A percentile compares a stretch with the other conserved stretches of the same genome.
These are phyloP conservation scores for Sporormia fimetaria DNA, from an alignment of 495 filamentous ascomycete genomes.

Conservation along the genomic window DNA sequence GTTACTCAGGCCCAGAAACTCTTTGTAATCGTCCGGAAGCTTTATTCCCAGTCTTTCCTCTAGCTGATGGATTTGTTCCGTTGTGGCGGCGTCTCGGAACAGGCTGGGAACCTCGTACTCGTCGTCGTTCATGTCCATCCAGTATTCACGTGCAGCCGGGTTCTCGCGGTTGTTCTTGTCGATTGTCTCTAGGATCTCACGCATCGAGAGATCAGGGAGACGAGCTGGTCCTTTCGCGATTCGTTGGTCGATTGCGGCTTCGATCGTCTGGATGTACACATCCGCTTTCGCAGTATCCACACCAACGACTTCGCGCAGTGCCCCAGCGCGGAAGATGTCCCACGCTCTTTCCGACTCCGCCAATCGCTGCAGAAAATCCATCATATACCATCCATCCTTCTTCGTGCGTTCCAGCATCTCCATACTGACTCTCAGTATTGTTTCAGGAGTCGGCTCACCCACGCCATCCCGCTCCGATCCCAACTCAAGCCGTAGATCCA, in stretches of 20 bases:
- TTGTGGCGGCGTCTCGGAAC: conserved; percentile 8
- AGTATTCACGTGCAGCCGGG: background rate
- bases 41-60: conserved; percentile 4
- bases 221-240: background rate
- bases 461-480: too few species aligned
- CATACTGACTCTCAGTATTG: background rate
- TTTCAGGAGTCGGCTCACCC: background rate
- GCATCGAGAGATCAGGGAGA: background rate
- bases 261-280: background rate
- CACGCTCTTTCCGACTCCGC: conserved; percentile 6
- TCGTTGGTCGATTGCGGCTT: conserved; percentile 5
- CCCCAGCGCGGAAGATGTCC: conserved; percentile 3
- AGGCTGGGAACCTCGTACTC: background rate
- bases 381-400: too few species aligned
- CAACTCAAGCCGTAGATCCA: too few species aligned
- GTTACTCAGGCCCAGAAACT: conserved; percentile 14
- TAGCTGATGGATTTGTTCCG: conserved; percentile 4
- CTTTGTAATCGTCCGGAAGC: conserved; percentile 18
- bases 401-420: background rate
- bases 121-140: background rate
- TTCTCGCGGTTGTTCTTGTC: conserved; percentile 1
- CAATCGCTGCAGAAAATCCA: conserved; percentile 3
- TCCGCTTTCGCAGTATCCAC: conserved; percentile 2
- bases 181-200: conserved; percentile 6
- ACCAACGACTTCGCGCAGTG: conserved; percentile 5